phyloP scores from a whole-genome alignment of 2,329 filamentous ascomycete genomes.

The Cladosporium sphaerospermum region DNA sequence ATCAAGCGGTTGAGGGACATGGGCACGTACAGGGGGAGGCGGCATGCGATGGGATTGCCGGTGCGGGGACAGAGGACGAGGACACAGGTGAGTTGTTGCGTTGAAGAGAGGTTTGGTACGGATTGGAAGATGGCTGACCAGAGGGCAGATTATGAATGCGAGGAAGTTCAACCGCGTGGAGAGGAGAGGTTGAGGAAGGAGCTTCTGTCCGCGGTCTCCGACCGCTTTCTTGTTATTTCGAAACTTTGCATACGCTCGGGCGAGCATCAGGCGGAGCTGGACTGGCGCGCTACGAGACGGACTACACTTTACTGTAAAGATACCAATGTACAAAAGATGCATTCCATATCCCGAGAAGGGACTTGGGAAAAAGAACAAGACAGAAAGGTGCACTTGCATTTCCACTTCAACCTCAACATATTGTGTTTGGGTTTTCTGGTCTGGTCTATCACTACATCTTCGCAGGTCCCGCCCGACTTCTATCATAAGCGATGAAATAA shows the following conservation, averaged over 20 bases:
- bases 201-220: neutral
- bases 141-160: slow-evolving; percentile 51
- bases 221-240: neutral
- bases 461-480: neutral
- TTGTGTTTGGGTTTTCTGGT: neutral
- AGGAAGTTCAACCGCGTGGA: slow-evolving; percentile 54
- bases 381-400: neutral
- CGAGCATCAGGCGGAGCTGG: neutral
- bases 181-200: slow-evolving; percentile 33
- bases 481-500: neutral
- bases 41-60: slow-evolving; percentile 88
- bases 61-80: slow-evolving; percentile 86
- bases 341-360: neutral
- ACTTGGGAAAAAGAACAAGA: neutral
- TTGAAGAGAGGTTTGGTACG: neutral
- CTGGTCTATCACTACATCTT: neutral
- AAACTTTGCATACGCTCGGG: slow-evolving; percentile 4
- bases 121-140: slow-evolving; percentile 8
- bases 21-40: slow-evolving; percentile 77
- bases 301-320: slow-evolving; percentile 13
- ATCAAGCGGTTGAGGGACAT: slow-evolving; percentile 84
- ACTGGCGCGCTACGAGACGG: slow-evolving; percentile 1
- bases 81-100: slow-evolving; percentile 52
- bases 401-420: neutral
- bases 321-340: slow-evolving; percentile 12